phyloP scores from a whole-genome alignment of 2,329 filamentous ascomycete genomes.

The Fusarium succisae region DNA sequence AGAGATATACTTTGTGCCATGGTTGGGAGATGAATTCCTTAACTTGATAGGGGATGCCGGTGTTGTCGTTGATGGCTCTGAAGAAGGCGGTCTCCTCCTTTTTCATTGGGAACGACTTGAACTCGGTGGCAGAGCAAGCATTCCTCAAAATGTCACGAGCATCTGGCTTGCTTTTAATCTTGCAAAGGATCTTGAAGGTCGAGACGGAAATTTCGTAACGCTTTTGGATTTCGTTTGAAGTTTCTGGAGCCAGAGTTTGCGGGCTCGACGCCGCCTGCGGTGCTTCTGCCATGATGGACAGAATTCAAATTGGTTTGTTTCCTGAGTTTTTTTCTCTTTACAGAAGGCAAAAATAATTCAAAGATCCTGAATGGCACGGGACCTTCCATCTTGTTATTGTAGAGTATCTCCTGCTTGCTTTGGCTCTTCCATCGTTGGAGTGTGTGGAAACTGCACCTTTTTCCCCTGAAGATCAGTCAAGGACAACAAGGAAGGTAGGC shows the following conservation, averaged over 20 bases:
- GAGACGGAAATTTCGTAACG: slow-evolving; percentile 48
- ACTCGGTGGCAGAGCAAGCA: slow-evolving; percentile 52
- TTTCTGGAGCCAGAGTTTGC: neutral
- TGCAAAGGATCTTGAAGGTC: slow-evolving; percentile 46
- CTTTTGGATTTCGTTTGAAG: slow-evolving; percentile 43
- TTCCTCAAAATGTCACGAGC: slow-evolving; percentile 49
- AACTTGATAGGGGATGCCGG: slow-evolving; percentile 51
- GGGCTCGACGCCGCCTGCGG: neutral
- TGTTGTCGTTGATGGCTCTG: slow-evolving; percentile 51
- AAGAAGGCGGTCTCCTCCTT: slow-evolving; percentile 50
- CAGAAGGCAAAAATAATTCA: no score
- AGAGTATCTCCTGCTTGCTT: neutral
- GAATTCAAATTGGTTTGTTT: neutral
- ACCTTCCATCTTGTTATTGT: neutral
- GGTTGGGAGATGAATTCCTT: slow-evolving; percentile 60
- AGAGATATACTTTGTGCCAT: slow-evolving; percentile 78
- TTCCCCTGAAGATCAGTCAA: neutral
- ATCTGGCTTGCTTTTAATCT: slow-evolving; percentile 40
- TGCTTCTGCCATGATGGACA: neutral
- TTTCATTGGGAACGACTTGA: slow-evolving; percentile 50
- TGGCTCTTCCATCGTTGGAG: neutral
- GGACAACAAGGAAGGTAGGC: neutral
- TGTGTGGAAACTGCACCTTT: neutral
- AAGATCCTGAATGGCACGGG: no score
- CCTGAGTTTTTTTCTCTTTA: neutral